Evolutionary conservation across 1,284 basidiomycete genomes (phyloP).

Genomic region (Phellopilus nigrolimitatus): DNA sequence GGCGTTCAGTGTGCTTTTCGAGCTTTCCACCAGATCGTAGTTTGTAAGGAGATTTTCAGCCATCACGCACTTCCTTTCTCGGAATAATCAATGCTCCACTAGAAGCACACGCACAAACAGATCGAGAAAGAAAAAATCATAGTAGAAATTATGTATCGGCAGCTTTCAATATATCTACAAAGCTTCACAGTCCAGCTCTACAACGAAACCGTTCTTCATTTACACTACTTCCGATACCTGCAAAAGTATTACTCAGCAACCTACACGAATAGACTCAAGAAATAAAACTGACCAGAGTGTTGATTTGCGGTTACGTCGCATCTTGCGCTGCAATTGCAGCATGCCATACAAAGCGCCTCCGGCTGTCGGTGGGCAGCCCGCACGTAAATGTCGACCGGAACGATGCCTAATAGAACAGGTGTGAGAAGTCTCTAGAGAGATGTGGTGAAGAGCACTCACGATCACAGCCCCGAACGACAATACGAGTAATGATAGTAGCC

Average conservation of each 20-base stretch:
- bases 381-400: slow-evolving; percentile 97
- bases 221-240: slow-evolving; percentile 12
- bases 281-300: slow-evolving; percentile 76
- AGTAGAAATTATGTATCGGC: too few relatives aligned
- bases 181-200: neutral
- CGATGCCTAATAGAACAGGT: slow-evolving; percentile 58
- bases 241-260: neutral
- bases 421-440: slow-evolving; percentile 12
- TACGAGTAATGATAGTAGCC: slow-evolving; percentile 99
- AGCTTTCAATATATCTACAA: neutral
- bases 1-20: too few relatives aligned
- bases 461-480: slow-evolving; percentile 99
- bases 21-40: too few relatives aligned
- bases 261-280: slow-evolving; percentile 5
- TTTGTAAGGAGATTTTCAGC: too few relatives aligned
- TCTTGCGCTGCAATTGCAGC: slow-evolving; percentile 97
- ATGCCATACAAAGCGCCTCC: slow-evolving; percentile 93
- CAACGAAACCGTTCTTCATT: neutral
- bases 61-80: too few relatives aligned
- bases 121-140: too few relatives aligned
- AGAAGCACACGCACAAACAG: too few relatives aligned
- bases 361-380: slow-evolving; percentile 90
- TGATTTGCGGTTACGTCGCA: slow-evolving; percentile 85
- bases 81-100: too few relatives aligned
- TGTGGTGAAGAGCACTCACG: slow-evolving; percentile 45